Conservation (phyloP, 768 basidiomycete genomes). For the Trametes gibbosa region DNA sequence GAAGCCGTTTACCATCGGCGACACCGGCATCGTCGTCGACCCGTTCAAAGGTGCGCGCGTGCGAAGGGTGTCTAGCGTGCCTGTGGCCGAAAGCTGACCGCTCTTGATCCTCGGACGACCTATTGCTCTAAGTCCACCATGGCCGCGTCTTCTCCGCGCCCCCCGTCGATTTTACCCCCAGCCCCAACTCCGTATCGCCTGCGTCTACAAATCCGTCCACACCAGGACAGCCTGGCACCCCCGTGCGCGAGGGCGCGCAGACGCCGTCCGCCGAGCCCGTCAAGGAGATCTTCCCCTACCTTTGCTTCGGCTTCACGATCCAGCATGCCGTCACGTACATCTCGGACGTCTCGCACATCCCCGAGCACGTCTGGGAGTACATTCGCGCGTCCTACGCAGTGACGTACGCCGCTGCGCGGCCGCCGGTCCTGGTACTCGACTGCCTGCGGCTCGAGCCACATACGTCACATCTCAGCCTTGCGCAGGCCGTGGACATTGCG, state of each 20-base stretch:
- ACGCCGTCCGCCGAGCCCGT: constrained; percentile 1
- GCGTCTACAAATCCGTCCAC: constrained; percentile 29
- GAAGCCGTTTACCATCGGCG: constrained; percentile 62
- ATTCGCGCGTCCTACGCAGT: constrained; percentile 34
- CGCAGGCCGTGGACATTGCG: constrained; percentile 54
- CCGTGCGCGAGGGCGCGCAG: constrained; percentile 10
- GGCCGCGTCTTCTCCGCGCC: constrained; percentile 59
- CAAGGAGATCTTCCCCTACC: constrained; percentile 48
- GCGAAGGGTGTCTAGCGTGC: background rate
- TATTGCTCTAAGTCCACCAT: constrained; percentile 58
- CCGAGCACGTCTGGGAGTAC: constrained; percentile 60
- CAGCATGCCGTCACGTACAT: constrained; percentile 70
- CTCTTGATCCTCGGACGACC: too few relatives aligned
- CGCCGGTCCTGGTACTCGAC: constrained; percentile 71
- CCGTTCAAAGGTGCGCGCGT: constrained; percentile 59
- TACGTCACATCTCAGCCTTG: constrained; percentile 79
- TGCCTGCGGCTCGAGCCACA: constrained; percentile 65
- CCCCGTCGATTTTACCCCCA: constrained; percentile 38
- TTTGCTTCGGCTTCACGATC: constrained; percentile 69
- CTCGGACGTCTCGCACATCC: constrained; percentile 80
- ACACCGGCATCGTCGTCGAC: constrained; percentile 59
- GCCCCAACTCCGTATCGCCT: constrained; percentile 36
- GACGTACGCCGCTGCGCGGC: constrained; percentile 27
- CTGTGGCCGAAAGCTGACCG: background rate
- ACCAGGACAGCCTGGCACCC: constrained; percentile 23